Conservation (phyloP, 1,284 basidiomycete genomes). For the Melampsora americana region DNA sequence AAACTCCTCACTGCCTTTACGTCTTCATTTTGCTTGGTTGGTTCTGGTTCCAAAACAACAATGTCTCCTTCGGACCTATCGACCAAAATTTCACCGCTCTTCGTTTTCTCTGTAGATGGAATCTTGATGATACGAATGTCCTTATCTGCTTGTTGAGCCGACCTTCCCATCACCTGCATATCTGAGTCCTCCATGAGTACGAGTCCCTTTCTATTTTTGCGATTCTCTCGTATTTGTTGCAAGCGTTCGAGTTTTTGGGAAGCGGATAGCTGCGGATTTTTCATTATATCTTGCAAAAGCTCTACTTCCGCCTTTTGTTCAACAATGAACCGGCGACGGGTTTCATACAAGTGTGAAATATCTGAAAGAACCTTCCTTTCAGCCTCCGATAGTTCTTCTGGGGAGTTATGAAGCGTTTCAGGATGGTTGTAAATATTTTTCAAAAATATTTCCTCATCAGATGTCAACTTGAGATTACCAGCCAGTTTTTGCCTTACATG, state of each 20-base stretch:
- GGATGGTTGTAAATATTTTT: neutral
- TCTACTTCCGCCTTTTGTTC: conserved; percentile 6
- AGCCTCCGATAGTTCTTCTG: neutral
- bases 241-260: neutral
- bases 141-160: neutral
- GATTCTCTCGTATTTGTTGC: neutral
- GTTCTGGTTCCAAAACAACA: neutral
- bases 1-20: neutral
- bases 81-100: neutral
- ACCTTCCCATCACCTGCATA: neutral
- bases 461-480: neutral
- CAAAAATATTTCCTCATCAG: neutral
- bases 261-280: neutral
- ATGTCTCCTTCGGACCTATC: neutral
- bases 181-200: neutral
- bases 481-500: neutral
- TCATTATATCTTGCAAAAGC: neutral
- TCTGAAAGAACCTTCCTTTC: neutral
- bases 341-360: neutral
- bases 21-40: neutral
- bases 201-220: neutral
- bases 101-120: neutral
- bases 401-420: neutral
- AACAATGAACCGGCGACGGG: neutral
- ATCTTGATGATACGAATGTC: neutral